These are phyloP conservation scores for Aspergillus latus DNA, from an alignment of 2,329 filamentous ascomycete genomes.

Conservation along the genomic window DNA sequence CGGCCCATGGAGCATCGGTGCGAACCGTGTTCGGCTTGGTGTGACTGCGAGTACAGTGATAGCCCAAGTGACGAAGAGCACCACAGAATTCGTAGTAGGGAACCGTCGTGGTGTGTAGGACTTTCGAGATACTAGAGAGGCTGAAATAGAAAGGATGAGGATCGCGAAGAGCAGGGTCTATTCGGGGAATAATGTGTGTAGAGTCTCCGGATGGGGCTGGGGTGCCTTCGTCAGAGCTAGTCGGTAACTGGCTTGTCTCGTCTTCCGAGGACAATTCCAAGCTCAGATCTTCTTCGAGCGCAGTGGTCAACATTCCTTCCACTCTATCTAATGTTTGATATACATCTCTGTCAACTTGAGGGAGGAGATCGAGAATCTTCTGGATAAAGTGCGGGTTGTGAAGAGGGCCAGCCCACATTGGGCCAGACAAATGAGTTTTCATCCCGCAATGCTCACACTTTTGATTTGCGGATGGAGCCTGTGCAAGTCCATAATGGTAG, in stretches of 20 bases:
- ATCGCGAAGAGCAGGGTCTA: constrained; percentile 66
- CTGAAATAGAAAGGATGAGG: constrained; percentile 83
- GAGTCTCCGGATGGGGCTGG: constrained; percentile 19
- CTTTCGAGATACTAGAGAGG: constrained; percentile 70
- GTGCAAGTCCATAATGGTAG: constrained; percentile 75
- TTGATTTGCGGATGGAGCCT: constrained; percentile 66
- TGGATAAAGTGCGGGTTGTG: constrained; percentile 83
- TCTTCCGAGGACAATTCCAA: constrained; percentile 21
- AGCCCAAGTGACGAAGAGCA: constrained; percentile 77
- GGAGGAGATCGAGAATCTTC: constrained; percentile 71
- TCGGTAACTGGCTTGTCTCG: background rate
- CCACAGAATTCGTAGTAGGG: constrained; percentile 77
- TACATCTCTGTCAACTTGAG: constrained; percentile 62
- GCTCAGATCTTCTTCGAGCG: constrained; percentile 68
- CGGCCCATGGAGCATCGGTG: constrained; percentile 86
- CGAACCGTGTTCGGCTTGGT: constrained; percentile 87
- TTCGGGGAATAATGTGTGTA: constrained; percentile 43
- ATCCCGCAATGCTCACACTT: constrained; percentile 80
- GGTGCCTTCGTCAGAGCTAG: constrained; percentile 13
- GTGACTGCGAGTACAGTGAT: constrained; percentile 80
- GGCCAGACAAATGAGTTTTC: constrained; percentile 84
- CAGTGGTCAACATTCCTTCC: constrained; percentile 87
- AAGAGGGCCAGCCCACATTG: constrained; percentile 90
- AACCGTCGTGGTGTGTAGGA: constrained; percentile 76
- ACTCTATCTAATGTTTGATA: constrained; percentile 82